These are phyloP conservation scores for Verticillium isaacii DNA, from an alignment of 2,329 filamentous ascomycete genomes.

Conservation along the genomic window DNA sequence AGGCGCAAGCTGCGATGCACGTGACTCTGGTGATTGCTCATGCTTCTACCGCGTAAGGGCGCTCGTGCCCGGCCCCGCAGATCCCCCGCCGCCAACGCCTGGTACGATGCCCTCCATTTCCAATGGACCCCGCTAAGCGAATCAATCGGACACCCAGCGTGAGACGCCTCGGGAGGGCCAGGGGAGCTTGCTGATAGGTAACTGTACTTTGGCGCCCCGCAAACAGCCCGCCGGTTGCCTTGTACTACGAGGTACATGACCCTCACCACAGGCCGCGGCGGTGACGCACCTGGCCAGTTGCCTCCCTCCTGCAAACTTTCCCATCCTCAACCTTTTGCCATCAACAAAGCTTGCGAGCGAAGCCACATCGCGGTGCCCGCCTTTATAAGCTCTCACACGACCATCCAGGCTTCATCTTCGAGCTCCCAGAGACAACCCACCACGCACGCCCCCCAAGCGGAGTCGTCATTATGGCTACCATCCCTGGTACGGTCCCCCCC, in stretches of 20 bases:
- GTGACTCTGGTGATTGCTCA: neutral
- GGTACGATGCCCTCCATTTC: too few relatives aligned
- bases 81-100: neutral
- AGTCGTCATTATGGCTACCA: constrained; percentile 42
- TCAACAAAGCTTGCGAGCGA: neutral
- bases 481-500: constrained; percentile 41
- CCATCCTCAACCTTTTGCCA: constrained; percentile 3
- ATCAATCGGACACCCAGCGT: constrained; percentile 1
- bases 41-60: neutral
- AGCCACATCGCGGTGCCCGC: neutral
- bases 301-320: constrained; percentile 11
- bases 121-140: constrained; percentile 3
- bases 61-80: neutral
- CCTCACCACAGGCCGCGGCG: constrained; percentile 3
- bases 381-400: neutral
- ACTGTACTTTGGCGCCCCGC: constrained; percentile 14
- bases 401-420: neutral
- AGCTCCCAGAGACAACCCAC: neutral
- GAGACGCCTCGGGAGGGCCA: neutral
- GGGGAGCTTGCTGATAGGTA: neutral
- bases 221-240: constrained; percentile 1
- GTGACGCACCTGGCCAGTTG: constrained; percentile 12
- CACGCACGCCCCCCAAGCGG: neutral
- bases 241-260: constrained; percentile 8
- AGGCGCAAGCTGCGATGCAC: neutral